phyloP scores from a whole-genome alignment of 1,139 yeast genomes.

The Pneumocystis murina region DNA sequence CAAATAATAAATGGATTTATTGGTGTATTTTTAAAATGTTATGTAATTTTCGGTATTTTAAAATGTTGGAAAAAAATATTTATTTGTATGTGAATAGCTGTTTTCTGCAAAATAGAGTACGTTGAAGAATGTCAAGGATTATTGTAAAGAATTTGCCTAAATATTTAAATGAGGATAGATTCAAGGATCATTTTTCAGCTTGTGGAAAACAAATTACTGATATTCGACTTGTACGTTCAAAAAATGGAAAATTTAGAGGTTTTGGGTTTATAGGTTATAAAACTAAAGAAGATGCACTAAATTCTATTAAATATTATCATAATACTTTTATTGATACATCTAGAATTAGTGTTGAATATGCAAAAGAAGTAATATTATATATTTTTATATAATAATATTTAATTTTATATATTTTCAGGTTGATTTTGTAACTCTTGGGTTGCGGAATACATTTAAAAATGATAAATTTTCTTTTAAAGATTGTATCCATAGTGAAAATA shows the following conservation, averaged over 20 bases:
- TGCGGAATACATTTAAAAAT: background rate
- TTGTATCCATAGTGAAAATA: background rate
- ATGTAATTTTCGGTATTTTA: background rate
- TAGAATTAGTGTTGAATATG: constrained; percentile 59
- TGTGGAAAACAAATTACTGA: constrained; percentile 51
- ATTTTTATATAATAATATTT: background rate
- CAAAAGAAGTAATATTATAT: constrained; percentile 38
- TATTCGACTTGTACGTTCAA: constrained; percentile 65
- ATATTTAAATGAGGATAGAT: constrained; percentile 61
- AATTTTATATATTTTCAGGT: background rate
- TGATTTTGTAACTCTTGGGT: background rate
- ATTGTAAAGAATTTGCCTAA: constrained; percentile 89
- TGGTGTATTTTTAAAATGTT: background rate
- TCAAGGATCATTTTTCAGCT: constrained; percentile 54
- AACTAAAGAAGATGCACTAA: constrained; percentile 54
- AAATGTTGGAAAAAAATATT: background rate
- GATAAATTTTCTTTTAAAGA: background rate
- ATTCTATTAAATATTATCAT: constrained; percentile 64
- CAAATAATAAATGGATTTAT: background rate
- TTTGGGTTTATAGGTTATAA: constrained; percentile 88
- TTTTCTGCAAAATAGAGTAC: background rate
- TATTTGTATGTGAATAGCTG: background rate
- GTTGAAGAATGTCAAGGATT: constrained; percentile 39
- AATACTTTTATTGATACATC: constrained; percentile 73
- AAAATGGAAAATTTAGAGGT: constrained; percentile 68